These are phyloP conservation scores for Saccharum spontaneum DNA, from an alignment of 176 grass and related monocot species.

Conservation along the genomic window DNA sequence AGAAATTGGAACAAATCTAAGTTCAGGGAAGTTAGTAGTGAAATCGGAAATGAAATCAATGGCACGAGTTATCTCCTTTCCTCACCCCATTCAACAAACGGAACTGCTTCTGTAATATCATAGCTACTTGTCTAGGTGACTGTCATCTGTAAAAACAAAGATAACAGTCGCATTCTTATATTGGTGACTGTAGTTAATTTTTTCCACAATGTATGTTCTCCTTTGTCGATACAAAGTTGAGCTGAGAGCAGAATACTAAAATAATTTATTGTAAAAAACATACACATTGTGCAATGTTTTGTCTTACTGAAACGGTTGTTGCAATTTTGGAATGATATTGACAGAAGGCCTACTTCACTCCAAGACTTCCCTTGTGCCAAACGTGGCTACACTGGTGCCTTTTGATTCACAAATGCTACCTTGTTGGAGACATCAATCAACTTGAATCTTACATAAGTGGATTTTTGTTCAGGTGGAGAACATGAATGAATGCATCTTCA, in stretches of 20 bases:
- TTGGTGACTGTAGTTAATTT: background rate
- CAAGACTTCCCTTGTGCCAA: constrained; percentile 72
- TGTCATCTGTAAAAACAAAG: constrained; percentile 44
- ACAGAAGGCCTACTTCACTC: constrained; percentile 42
- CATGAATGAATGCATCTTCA: background rate
- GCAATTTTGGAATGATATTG: background rate
- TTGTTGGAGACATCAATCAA: too few species aligned
- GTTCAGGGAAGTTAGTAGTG: too few species aligned
- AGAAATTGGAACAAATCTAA: too few species aligned
- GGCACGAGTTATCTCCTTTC: background rate
- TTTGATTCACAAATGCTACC: constrained; percentile 53
- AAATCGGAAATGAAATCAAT: too few species aligned
- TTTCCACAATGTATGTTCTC: background rate
- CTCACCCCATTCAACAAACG: constrained; percentile 72
- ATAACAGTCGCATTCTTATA: constrained; percentile 25
- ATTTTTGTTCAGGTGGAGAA: too few species aligned
- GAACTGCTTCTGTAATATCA: constrained; percentile 52
- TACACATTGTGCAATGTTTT: background rate
- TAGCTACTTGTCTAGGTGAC: constrained; percentile 86
- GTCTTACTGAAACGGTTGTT: background rate
- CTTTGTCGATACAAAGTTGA: background rate
- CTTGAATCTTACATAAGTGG: too few species aligned
- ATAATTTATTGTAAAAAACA: background rate
- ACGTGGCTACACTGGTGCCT: constrained; percentile 70
- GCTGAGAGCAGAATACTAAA: background rate